Percentiles rank a stretch among this genome's conserved stretches.
Evolutionary conservation across 2,329 filamentous ascomycete genomes (phyloP).

Genomic region (Boeremia exigua): DNA sequence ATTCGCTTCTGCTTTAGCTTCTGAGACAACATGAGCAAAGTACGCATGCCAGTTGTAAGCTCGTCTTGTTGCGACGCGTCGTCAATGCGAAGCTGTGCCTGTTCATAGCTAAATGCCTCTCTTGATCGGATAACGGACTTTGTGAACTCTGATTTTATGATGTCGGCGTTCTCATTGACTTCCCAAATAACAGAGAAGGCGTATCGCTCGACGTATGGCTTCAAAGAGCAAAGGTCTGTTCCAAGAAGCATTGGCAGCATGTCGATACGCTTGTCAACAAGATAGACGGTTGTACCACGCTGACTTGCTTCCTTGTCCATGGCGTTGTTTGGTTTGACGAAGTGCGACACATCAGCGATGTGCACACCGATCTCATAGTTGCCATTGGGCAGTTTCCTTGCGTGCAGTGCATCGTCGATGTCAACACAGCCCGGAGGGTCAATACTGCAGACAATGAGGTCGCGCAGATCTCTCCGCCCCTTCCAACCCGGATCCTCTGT

Average conservation of each 20-base stretch:
- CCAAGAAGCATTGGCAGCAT: conserved; percentile 97
- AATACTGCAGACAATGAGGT: conserved; percentile 93
- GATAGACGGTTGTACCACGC: conserved; percentile 93
- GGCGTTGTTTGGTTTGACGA: conserved; percentile 94
- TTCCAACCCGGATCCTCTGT: conserved; percentile 85
- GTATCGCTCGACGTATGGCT: conserved; percentile 89
- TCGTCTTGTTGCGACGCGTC: conserved; percentile 87
- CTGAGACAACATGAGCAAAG: conserved; percentile 85
- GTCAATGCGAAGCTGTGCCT: conserved; percentile 92
- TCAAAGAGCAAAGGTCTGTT: conserved; percentile 94
- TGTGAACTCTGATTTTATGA: conserved; percentile 85
- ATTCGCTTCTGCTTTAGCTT: conserved; percentile 94
- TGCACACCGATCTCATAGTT: conserved; percentile 97
- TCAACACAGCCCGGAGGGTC: conserved; percentile 96
- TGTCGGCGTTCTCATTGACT: conserved; percentile 81
- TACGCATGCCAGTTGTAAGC: conserved; percentile 86
- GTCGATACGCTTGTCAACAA: conserved; percentile 99
- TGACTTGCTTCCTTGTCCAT: conserved; percentile 97
- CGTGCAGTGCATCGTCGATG: conserved; percentile 96
- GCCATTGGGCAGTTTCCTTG: conserved; percentile 81
- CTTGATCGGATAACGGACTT: conserved; percentile 98
- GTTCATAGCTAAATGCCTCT: conserved; percentile 97
- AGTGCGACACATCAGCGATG: conserved; percentile 99
- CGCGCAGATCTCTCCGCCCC: conserved; percentile 81
- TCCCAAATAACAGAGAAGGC: conserved; percentile 71